Evolutionary conservation across 306 rosid genomes (phyloP).

Genomic region (Prunus mume): DNA sequence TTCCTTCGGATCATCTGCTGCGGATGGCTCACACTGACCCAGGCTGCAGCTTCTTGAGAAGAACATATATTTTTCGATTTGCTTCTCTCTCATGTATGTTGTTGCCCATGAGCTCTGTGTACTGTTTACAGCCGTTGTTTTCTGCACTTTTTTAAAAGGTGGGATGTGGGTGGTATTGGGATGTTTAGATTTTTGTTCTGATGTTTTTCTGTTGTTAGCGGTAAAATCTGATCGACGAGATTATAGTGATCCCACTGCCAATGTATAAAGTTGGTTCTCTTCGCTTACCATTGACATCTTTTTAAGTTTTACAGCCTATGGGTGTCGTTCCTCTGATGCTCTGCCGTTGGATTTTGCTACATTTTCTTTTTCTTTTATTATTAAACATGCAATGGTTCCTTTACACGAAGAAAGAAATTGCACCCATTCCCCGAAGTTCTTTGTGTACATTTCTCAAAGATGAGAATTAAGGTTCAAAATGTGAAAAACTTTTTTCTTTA

Average conservation of each 20-base stretch:
- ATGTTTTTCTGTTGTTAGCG: not conserved
- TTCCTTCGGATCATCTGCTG: constrained; percentile 47
- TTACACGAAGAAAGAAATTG: no score
- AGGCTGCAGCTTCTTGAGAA: constrained; percentile 46
- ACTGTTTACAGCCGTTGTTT: not conserved
- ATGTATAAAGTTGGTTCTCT: not conserved
- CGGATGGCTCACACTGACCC: constrained; percentile 38
- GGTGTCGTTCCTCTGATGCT: not conserved
- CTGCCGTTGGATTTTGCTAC: not conserved
- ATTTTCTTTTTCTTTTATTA: no score
- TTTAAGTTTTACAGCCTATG: not conserved
- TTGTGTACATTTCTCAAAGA: no score
- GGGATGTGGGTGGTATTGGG: not conserved
- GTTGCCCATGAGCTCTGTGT: not conserved
- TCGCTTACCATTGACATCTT: not conserved
- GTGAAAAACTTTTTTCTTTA: no score
- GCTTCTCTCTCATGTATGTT: constrained; percentile 7
- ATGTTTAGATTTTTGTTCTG: not conserved
- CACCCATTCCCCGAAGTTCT: no score
- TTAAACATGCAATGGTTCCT: no score
- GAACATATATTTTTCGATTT: constrained; percentile 32
- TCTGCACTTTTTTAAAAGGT: not conserved
- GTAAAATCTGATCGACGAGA: not conserved
- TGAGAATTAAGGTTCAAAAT: no score
- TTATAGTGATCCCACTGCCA: not conserved